A percentile compares a stretch with the other conserved stretches of the same genome.
Conservation (phyloP, 1,139 yeast genomes). For the Debaryomyces sp. region DNA sequence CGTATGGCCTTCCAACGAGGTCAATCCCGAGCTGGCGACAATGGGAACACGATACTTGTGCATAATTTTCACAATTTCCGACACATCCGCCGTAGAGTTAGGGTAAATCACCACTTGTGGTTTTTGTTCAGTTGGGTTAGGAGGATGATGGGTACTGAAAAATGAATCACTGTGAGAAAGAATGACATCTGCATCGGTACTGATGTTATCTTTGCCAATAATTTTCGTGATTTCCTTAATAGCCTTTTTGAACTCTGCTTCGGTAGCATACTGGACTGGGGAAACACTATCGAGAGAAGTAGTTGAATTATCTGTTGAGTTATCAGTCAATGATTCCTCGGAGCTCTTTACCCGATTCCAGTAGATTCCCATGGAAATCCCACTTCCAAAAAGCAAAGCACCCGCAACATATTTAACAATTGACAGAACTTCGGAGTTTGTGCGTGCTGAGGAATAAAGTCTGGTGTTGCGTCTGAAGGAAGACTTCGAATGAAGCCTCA, state of each 20-base stretch:
- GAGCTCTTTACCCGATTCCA: not conserved
- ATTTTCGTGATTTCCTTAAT: conserved; percentile 18
- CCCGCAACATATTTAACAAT: not conserved
- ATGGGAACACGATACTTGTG: conserved; percentile 66
- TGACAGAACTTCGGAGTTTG: not conserved
- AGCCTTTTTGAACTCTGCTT: conserved; percentile 19
- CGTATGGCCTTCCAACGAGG: conserved; percentile 81
- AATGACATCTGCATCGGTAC: conserved; percentile 37
- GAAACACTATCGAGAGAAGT: conserved; percentile 19
- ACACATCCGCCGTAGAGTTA: conserved; percentile 62
- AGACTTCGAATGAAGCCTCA: not conserved
- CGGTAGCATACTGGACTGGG: conserved; percentile 22
- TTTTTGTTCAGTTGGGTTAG: conserved; percentile 43
- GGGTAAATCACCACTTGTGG: conserved; percentile 70
- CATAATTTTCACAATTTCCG: conserved; percentile 60
- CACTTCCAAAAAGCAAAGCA: conserved; percentile 4
- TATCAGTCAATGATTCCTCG: not conserved
- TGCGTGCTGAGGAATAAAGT: not conserved
- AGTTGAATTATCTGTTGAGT: conserved; percentile 14
- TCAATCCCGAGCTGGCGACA: conserved; percentile 78
- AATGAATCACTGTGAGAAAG: conserved; percentile 61
- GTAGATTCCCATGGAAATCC: not conserved
- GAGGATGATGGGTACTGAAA: conserved; percentile 68
- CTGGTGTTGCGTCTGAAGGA: not conserved
- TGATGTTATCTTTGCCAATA: conserved; percentile 42